Evolutionary conservation across 305 asterid genomes (phyloP).

Genomic region (Fraxinus xanthoxyloides): DNA sequence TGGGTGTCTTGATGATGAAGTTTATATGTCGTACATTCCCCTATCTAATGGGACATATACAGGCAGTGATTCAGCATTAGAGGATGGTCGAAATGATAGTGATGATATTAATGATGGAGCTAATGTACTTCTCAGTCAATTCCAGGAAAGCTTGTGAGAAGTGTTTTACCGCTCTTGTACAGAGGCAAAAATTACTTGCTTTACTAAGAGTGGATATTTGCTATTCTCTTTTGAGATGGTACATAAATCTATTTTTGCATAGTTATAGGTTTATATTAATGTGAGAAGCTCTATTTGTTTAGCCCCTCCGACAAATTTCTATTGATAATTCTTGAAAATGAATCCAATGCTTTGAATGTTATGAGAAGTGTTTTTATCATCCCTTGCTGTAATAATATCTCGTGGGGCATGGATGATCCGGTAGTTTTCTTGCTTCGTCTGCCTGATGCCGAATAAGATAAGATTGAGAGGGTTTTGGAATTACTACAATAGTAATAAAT

Average conservation of each 20-base stretch:
- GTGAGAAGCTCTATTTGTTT: background rate
- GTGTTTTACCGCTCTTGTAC: constrained; percentile 10
- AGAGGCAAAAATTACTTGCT: background rate
- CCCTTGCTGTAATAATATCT: background rate
- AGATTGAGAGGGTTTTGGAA: background rate
- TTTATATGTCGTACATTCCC: constrained; percentile 46
- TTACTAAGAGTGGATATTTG: background rate
- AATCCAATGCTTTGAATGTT: background rate
- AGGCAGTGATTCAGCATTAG: constrained; percentile 10
- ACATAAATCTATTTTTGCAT: background rate
- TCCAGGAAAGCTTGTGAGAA: constrained; percentile 55
- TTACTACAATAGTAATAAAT: background rate
- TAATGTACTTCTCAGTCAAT: constrained; percentile 42
- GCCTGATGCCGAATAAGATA: background rate
- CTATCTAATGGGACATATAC: constrained; percentile 22
- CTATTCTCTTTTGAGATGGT: background rate
- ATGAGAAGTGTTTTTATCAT: background rate
- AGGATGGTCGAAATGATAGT: constrained; percentile 23
- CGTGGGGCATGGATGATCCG: background rate
- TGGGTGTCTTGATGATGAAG: constrained; percentile 56
- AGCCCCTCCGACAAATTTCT: background rate
- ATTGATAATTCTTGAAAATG: background rate
- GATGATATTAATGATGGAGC: constrained; percentile 38
- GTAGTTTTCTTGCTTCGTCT: background rate
- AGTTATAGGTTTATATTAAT: background rate